Evolutionary conservation across 148 eudicot species (phyloP), one percentile per base, ranked within the genome.

Genomic region (Bassia scoparia): DNA sequence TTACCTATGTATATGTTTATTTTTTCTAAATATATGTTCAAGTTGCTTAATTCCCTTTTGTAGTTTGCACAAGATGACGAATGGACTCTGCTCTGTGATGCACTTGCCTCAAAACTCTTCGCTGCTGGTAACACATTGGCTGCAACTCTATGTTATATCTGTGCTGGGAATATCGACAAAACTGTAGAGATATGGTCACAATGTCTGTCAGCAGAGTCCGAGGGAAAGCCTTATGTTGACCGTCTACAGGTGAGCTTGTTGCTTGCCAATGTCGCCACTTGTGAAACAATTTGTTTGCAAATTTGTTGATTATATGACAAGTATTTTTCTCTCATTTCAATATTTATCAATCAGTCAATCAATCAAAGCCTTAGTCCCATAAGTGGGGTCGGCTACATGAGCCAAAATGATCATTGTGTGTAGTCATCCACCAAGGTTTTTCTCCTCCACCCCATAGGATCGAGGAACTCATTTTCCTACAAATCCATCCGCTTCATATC

Each of bases 131-230:
- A 90, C 78, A 89, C 87, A 58, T 80, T 89, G 77, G 93, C 96
- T 75, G 96, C 99, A 35, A 95, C 97, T 64, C 87, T 89, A 11
- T 95, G 99, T 77, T 95, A 86, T 78, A 92, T 95, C 15, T 95
- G 99, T 85, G 90, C 97, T 82, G 97, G 97, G 74, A 95, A 90
- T 78, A 89, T 95, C 31, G 97, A 95, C 80, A 92, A 83, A 80
- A 87, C 97, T 49, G 92, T 95, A 70, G 99, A 89, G 84, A 88
- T 95, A 70, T 91, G 97, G 99, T 91, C 97, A 0, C 83, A 59
- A 46, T 76, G 82, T 74, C 82, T 95, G 67, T 75, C 96, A 43
- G 67, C 77, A 53, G 89, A 88, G 70, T 73, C 86, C 1, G 97
- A 84, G 29, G 90, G 87, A 49, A 95, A 89, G 82, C 74, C 97